Evolutionary conservation across 2,329 filamentous ascomycete species (phyloP), one percentile per base, ranked within the genome.

Genomic region (Lachnellula occidentalis): DNA sequence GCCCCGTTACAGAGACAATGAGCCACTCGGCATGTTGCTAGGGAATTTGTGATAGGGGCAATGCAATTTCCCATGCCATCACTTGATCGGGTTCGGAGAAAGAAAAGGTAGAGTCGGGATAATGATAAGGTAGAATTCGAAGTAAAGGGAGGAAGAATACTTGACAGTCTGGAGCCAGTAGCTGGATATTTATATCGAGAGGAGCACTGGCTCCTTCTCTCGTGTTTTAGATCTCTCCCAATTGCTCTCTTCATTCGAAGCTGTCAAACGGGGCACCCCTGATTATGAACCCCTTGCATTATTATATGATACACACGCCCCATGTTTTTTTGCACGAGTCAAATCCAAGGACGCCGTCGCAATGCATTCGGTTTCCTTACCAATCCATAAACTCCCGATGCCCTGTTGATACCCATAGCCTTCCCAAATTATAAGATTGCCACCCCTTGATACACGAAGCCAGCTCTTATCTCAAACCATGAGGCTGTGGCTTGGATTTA

Each of bases 331-430:
- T 17, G 14, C 36, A 39, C 36, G n/a, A 17, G 4, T 17, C 8
- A 17, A 45, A 49, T 27, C 47, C 47, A 22, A 49, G 37, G 27
- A 49, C 47, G 47, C 47, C 47, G 47, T 37, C 47, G 47, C 47
- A 49, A 19, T 49, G 31, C 34, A 37, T 24, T 17, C n/a, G 19
- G 17, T 37, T 19, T 24, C 15, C 31, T n/a, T 12, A 6, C 43
- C 50, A 17, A 31, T 9, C n/a, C 45, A 19, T 34, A n/a, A 53
- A 53, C 45, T 34, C 51, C 51, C 42, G 22, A 53, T 53, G 45
- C 37, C 21, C 41, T 48, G 12, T 17, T 17, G 14, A 48, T 47
- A n/a, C 8, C 14, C 17, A 36, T 5, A 42, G 37, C 36, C 14
- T n/a, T n/a, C 41, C 37, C 37, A 11, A 12, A 11, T 37, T n/a